Percentiles rank a stretch among this genome's conserved stretches.
Conservation (phyloP, 148 eudicot species). For the Salicornia ramosissima region DNA sequence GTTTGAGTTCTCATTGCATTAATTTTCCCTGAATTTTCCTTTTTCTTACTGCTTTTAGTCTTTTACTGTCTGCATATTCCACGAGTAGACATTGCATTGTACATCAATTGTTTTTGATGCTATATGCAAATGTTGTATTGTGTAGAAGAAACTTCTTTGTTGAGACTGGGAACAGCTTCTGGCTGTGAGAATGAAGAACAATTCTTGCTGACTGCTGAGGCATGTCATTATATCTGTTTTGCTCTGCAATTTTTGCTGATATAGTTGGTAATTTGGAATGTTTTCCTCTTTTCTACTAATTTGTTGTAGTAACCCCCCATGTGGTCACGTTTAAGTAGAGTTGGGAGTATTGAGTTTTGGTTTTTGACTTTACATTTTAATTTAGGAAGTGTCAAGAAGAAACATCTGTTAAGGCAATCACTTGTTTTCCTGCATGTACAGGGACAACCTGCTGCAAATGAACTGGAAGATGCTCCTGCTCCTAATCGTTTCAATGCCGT, state of each 20-base stretch:
- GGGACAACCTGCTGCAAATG: conserved; percentile 58
- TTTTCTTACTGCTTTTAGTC: background rate
- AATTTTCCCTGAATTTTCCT: background rate
- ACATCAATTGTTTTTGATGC: background rate
- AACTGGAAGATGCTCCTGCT: conserved; percentile 53
- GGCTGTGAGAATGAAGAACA: background rate
- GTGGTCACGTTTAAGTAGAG: background rate
- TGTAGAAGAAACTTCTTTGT: conserved; percentile 1
- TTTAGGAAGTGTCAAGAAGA: background rate
- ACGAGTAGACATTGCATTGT: background rate
- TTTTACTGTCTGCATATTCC: background rate
- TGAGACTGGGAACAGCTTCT: background rate
- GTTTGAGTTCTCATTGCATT: background rate
- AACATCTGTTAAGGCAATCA: background rate
- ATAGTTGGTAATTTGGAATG: conserved; percentile 1
- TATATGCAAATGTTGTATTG: conserved; percentile 1
- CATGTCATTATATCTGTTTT: background rate
- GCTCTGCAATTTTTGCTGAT: background rate
- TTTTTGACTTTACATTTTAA: background rate
- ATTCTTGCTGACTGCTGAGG: background rate
- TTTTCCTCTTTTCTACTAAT: background rate
- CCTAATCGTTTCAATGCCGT: conserved; percentile 76
- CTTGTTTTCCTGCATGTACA: conserved; percentile 13
- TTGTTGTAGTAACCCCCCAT: background rate
- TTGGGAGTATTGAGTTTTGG: conserved; percentile 1